A percentile compares a stretch with the other conserved stretches of the same genome.
Evolutionary conservation across 2,329 filamentous ascomycete species (phyloP).

Genomic region (Fusarium goolgardi): DNA sequence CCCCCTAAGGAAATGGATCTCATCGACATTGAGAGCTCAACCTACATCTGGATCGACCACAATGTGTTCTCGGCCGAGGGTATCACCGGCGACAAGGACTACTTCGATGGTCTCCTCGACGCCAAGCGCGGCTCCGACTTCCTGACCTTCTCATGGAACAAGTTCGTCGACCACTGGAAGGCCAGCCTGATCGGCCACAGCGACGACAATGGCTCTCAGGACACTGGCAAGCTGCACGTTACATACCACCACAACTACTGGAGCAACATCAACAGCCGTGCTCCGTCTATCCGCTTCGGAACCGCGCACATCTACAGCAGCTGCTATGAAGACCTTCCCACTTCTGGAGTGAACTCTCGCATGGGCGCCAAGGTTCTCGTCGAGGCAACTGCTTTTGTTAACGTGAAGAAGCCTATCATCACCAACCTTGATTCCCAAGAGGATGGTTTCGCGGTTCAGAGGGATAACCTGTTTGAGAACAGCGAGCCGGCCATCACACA

Average conservation of each 20-base stretch:
- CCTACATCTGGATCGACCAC: constrained; percentile 69
- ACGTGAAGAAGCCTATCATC: constrained; percentile 55
- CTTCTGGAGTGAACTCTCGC: constrained; percentile 65
- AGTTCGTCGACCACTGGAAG: constrained; percentile 64
- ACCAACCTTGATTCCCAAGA: constrained; percentile 59
- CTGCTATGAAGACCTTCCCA: constrained; percentile 59
- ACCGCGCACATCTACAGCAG: constrained; percentile 68
- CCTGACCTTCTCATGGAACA: constrained; percentile 54
- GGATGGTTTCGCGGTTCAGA: constrained; percentile 57
- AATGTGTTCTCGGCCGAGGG: constrained; percentile 64
- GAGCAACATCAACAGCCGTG: constrained; percentile 66
- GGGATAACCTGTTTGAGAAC: constrained; percentile 59
- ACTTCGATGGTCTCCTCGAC: constrained; percentile 70
- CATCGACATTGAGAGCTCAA: constrained; percentile 56
- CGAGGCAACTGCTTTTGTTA: constrained; percentile 62
- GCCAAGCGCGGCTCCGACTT: constrained; percentile 68
- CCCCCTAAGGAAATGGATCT: constrained; percentile 60
- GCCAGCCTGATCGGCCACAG: constrained; percentile 69
- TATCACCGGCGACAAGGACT: constrained; percentile 66
- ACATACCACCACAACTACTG: constrained; percentile 69
- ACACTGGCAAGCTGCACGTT: constrained; percentile 65
- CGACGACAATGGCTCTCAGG: constrained; percentile 62
- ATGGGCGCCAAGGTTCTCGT: constrained; percentile 64
- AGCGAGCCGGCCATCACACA: constrained; percentile 52
- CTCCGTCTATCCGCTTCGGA: constrained; percentile 64